Evolutionary conservation across 768 basidiomycete species (phyloP).

Genomic region (Pulveroboletus sp.): DNA sequence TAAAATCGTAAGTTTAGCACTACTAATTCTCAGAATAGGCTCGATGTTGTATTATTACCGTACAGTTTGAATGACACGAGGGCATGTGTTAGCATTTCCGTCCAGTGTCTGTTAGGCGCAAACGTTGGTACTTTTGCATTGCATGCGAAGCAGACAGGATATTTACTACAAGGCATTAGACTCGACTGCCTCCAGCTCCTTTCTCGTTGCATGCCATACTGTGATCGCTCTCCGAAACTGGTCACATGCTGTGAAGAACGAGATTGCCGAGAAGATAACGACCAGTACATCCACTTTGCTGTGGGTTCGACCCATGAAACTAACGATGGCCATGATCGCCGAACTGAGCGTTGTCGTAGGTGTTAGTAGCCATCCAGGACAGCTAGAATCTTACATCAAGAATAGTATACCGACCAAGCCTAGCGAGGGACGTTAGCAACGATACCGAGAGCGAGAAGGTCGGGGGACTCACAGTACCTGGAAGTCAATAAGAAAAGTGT

Average conservation of each 20-base stretch:
- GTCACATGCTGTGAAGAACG: slow-evolving; percentile 16
- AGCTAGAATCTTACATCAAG: slow-evolving; percentile 10
- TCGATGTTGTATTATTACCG: neutral
- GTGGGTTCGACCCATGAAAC: slow-evolving; percentile 2
- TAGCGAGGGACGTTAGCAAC: neutral
- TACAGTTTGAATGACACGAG: neutral
- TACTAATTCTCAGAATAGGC: too few species aligned
- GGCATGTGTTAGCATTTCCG: neutral
- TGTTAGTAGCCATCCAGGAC: neutral
- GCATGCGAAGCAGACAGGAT: neutral
- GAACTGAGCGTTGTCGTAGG: slow-evolving; percentile 9
- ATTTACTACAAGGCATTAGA: slow-evolving; percentile 3
- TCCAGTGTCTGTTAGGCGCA: too few species aligned
- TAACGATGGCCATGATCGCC: slow-evolving; percentile 15
- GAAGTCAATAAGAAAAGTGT: neutral
- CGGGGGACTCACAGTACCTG: slow-evolving; percentile 16
- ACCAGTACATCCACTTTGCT: slow-evolving; percentile 16
- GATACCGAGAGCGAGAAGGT: neutral
- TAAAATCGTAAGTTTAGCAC: neutral
- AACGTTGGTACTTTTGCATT: neutral
- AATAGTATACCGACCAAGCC: slow-evolving; percentile 20
- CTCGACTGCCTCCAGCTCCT: slow-evolving; percentile 5
- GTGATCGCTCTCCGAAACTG: slow-evolving; percentile 20
- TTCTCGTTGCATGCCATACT: slow-evolving; percentile 10
- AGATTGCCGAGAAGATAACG: slow-evolving; percentile 12